Evolutionary conservation across 306 rosid species (phyloP).

Genomic region (Sechiopsis laciniata): DNA sequence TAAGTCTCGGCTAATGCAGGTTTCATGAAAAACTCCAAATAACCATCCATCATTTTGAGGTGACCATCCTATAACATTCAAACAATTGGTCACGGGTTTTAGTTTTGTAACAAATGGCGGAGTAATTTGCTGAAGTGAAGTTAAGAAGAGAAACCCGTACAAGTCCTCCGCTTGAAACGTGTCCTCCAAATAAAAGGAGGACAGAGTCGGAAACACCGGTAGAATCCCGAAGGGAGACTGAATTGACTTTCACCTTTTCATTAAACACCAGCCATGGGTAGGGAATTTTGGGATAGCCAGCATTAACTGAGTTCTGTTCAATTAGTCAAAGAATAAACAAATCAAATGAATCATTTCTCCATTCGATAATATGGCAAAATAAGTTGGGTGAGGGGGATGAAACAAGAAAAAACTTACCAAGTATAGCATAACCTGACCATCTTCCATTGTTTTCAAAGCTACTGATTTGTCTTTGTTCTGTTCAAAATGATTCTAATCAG

Average conservation of each 20-base stretch:
- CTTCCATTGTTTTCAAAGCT: slow-evolving; percentile 82
- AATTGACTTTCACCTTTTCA: slow-evolving; percentile 89
- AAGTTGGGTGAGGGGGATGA: background rate
- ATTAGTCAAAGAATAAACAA: slow-evolving; percentile 2
- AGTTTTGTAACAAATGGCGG: background rate
- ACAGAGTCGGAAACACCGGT: slow-evolving; percentile 78
- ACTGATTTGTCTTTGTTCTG: slow-evolving; percentile 89
- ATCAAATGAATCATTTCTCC: slow-evolving; percentile 21
- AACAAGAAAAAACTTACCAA: slow-evolving; percentile 28
- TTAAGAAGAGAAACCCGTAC: slow-evolving; percentile 24
- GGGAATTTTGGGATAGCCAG: slow-evolving; percentile 64
- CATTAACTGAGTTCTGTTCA: slow-evolving; percentile 75
- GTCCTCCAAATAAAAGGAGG: slow-evolving; percentile 83
- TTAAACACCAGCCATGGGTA: slow-evolving; percentile 96
- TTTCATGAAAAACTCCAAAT: slow-evolving; percentile 84
- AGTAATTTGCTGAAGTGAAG: slow-evolving; percentile 19
- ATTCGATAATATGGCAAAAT: slow-evolving; percentile 25
- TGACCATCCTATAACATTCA: slow-evolving; percentile 48
- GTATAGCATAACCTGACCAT: slow-evolving; percentile 64
- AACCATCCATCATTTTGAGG: slow-evolving; percentile 53
- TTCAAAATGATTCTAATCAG: slow-evolving; percentile 25
- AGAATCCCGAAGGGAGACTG: slow-evolving; percentile 90
- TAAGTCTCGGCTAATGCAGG: slow-evolving; percentile 69
- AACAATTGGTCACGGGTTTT: slow-evolving; percentile 16
- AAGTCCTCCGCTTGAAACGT: slow-evolving; percentile 44